phyloP scores from a whole-genome alignment of 2,329 filamentous ascomycete species.

The Nannizzia gypsea region DNA sequence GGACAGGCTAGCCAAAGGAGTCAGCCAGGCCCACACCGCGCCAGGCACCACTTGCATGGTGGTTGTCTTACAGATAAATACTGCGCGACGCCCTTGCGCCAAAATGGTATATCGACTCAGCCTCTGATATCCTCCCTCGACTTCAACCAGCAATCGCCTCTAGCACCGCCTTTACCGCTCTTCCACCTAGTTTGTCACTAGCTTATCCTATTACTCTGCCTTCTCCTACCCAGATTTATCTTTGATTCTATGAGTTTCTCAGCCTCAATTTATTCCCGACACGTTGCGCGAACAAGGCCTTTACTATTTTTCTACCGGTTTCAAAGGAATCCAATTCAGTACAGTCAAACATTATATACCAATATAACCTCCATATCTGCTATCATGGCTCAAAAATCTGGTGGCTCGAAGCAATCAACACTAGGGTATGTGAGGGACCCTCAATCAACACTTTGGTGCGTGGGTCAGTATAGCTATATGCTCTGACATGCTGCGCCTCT shows the following conservation, averaged over 20 bases:
- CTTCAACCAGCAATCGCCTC: not conserved
- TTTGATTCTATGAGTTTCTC: not conserved
- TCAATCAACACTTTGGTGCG: conserved; percentile 64
- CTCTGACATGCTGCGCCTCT: not conserved
- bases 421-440: conserved; percentile 72
- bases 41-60: not conserved
- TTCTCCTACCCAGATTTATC: not conserved
- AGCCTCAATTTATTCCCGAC: not conserved
- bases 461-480: conserved; percentile 8
- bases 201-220: not conserved
- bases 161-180: not conserved
- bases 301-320: not conserved
- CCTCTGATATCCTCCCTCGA: not conserved
- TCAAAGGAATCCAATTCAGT: not conserved
- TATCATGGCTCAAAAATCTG: conserved; percentile 21
- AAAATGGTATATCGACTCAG: not conserved
- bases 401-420: conserved; percentile 57
- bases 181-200: not conserved
- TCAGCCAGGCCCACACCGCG: not conserved
- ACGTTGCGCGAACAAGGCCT: not conserved
- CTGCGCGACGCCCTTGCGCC: not conserved
- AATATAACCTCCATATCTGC: not conserved
- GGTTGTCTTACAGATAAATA: not conserved
- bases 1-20: not conserved
- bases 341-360: not conserved